Conservation (phyloP, 768 basidiomycete genomes). For the Piloderma croceum region DNA sequence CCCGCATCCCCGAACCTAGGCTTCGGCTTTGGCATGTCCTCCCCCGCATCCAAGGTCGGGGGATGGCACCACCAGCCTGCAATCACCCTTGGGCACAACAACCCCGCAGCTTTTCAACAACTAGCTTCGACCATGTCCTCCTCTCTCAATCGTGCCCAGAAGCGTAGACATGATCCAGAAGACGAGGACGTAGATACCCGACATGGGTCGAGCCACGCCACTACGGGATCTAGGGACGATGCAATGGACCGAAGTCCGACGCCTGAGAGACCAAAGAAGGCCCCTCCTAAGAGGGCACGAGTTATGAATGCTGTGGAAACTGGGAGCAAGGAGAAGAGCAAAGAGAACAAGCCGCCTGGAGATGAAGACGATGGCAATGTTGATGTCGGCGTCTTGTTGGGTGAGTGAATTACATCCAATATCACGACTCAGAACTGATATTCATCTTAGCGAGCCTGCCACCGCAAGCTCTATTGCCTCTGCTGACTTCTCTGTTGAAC, state of each 20-base stretch:
- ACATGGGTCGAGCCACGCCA: conserved; percentile 34
- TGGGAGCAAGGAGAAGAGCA: conserved; percentile 39
- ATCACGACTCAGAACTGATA: conserved; percentile 6
- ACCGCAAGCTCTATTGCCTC: conserved; percentile 66
- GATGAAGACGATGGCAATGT: conserved; percentile 54
- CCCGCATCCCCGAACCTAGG: conserved; percentile 62
- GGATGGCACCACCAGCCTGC: conserved; percentile 40
- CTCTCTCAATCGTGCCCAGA: conserved; percentile 40
- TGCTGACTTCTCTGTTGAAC: conserved; percentile 63
- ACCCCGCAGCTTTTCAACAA: conserved; percentile 48
- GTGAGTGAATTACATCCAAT: conserved; percentile 36
- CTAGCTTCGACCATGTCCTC: conserved; percentile 43
- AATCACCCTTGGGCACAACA: conserved; percentile 35
- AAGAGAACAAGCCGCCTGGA: conserved; percentile 42
- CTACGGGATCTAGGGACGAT: conserved; percentile 43
- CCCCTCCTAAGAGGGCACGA: conserved; percentile 62
- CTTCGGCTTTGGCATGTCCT: conserved; percentile 64
- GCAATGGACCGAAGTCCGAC: conserved; percentile 85
- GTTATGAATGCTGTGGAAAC: conserved; percentile 30
- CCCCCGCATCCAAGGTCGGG: conserved; percentile 36
- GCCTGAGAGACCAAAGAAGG: conserved; percentile 69
- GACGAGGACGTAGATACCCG: too few relatives aligned
- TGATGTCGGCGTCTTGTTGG: conserved; percentile 75
- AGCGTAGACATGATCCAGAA: conserved; percentile 63
- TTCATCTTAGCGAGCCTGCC: conserved; percentile 63